Evolutionary conservation across 148 eudicot genomes (phyloP).

Genomic region (Camellia lanceoleosa): DNA sequence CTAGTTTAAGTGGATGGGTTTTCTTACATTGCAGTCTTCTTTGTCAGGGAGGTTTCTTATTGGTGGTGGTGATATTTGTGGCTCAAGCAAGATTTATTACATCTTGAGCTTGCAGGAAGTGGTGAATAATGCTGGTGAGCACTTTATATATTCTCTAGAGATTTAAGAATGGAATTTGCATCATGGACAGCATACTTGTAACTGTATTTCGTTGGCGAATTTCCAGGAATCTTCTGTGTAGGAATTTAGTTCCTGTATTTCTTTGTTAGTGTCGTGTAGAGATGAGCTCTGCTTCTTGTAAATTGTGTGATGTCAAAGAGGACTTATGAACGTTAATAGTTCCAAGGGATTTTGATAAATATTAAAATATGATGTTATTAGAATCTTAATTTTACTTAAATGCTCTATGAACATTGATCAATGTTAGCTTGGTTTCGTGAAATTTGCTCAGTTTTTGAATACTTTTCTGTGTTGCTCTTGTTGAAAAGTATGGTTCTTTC

Average conservation of each 20-base stretch:
- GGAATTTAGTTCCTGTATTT: not conserved
- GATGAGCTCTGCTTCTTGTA: slow-evolving; percentile 40
- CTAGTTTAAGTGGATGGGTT: slow-evolving; percentile 6
- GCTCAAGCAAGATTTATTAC: slow-evolving; percentile 1
- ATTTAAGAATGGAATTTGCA: not conserved
- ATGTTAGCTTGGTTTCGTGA: slow-evolving; percentile 6
- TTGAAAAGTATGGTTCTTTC: not conserved
- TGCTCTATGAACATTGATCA: slow-evolving; percentile 2
- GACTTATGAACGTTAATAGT: slow-evolving; percentile 10
- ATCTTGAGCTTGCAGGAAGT: slow-evolving; percentile 6
- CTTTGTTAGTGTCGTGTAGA: slow-evolving; percentile 26
- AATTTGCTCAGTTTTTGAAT: not conserved
- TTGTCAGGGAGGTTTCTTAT: slow-evolving; percentile 1
- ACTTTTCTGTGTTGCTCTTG: not conserved
- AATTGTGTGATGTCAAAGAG: slow-evolving; percentile 39
- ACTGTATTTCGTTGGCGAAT: slow-evolving; percentile 1
- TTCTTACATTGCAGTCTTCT: slow-evolving; percentile 8
- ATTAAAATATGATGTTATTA: slow-evolving; percentile 17
- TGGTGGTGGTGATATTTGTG: slow-evolving; percentile 9
- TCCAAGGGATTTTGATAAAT: not conserved
- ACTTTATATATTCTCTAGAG: not conserved
- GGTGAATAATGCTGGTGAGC: slow-evolving; percentile 13
- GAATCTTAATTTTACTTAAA: not conserved
- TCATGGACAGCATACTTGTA: not conserved
- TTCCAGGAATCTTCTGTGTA: slow-evolving; percentile 7